Base-by-base conservation (phyloP, 1,139 yeast genomes). In the Nakaseomyces delphensis region DNA sequence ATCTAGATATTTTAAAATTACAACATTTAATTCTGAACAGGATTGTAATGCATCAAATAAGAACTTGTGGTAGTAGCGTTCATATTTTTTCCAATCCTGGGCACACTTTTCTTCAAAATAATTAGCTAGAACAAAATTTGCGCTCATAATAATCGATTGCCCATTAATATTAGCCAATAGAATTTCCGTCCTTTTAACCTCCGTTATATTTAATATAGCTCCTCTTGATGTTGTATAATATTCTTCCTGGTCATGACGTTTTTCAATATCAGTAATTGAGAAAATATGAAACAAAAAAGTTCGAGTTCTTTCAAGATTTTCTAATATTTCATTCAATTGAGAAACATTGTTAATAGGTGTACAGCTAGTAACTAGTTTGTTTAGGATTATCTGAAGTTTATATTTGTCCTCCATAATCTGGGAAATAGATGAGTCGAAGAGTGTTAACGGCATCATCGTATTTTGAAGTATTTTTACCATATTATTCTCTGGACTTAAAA, bases 391-490 rank as follows among this genome's bases (percentile, higher is more conserved):
- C 33, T 48, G 53, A 15, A 52, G 45, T 9, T 45, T 33, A 23
- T 52, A 52, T 29, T 48, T 45, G 37, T 48, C 42, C 21, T 50
- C 50, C 13, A 45, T 45, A 5, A 44, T 41, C 6, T 31, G 39
- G 18, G 48, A 44, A n/a, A 52, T 19, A 20, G 38, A 41, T 5
- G 24, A 36, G 24, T 49, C 51, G 20, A 42, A 18, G 2, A 39
- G 33, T 7, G 45, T 39, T 11, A 42, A 14, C 9, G 33, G 21
- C 14, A 35, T 28, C 21, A 42, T 29, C 11, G 24, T 31, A 5
- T 41, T 33, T 24, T 39, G 41, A 8, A 42, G 25, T 3, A 38
- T 36, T 4, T 29, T 29, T n/a, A 33, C 23, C 20, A 38, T 23
- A 32, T 33, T 37, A 20, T 41, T 30, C 3, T 39, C 35, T 3